A percentile compares a stretch with the other conserved stretches of the same genome.
These are phyloP conservation scores for Ceratocystis colombiana DNA, from an alignment of 2,329 filamentous ascomycete genomes.

Conservation along the genomic window DNA sequence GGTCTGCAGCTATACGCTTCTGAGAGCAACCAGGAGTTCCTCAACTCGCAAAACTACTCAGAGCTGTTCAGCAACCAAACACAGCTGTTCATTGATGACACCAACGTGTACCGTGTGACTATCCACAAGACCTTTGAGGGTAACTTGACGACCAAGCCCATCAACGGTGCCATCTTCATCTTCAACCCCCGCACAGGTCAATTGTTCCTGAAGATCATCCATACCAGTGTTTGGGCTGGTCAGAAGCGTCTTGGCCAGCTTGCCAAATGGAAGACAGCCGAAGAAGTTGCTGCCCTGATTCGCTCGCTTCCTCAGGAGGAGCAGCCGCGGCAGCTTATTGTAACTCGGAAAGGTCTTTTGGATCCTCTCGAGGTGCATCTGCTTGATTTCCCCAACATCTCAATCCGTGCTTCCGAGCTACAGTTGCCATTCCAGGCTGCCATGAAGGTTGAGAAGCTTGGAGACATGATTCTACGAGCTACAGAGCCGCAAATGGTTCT, in stretches of 20 bases:
- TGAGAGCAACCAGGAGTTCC: conserved; percentile 96
- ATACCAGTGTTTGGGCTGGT: conserved; percentile 97
- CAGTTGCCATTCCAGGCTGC: conserved; percentile 98
- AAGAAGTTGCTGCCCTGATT: conserved; percentile 97
- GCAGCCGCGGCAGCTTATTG: conserved; percentile 96
- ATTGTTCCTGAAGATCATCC: conserved; percentile 97
- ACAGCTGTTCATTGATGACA: conserved; percentile 97
- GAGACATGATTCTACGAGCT: conserved; percentile 95
- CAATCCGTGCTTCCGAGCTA: conserved; percentile 90
- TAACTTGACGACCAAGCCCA: conserved; percentile 97
- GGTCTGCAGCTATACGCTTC: conserved; percentile 96
- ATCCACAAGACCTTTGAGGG: conserved; percentile 99
- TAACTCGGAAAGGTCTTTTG: conserved; percentile 90
- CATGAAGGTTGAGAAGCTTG: conserved; percentile 99
- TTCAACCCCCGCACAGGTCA: conserved; percentile 99
- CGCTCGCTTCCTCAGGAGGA: conserved; percentile 93
- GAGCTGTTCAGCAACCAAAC: conserved; percentile 99
- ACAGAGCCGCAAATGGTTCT: conserved; percentile 99
- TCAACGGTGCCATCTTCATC: conserved; percentile 99
- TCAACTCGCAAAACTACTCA: conserved; percentile 99
- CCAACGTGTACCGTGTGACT: conserved; percentile 97
- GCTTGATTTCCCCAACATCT: conserved; percentile 98
- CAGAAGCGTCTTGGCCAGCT: conserved; percentile 98
- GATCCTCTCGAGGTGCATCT: conserved; percentile 96
- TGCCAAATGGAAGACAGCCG: conserved; percentile 98